Percentiles rank a stretch among this genome's conserved stretches.
These are phyloP conservation scores for Paecilomyces dactylethromorphus DNA, from an alignment of 2,329 filamentous ascomycete species.

Conservation along the genomic window DNA sequence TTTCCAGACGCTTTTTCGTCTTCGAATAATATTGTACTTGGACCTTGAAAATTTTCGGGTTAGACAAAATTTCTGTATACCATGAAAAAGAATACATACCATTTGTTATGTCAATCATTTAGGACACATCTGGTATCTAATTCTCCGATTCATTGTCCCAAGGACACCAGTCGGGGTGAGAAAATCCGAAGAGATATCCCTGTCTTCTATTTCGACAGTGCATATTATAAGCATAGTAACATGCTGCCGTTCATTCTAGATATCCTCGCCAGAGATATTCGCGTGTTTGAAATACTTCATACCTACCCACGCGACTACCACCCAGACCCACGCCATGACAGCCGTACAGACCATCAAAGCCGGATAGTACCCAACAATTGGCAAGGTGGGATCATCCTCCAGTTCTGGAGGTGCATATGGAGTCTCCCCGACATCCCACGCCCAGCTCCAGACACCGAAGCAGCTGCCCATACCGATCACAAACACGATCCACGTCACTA, in stretches of 20 bases:
- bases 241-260: constrained; percentile 6
- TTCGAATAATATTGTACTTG: neutral
- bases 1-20: constrained; percentile 1
- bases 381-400: constrained; percentile 88
- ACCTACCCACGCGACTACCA: constrained; percentile 91
- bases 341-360: constrained; percentile 86
- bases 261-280: constrained; percentile 67
- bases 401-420: constrained; percentile 92
- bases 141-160: neutral
- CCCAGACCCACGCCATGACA: constrained; percentile 99
- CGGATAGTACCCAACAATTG: constrained; percentile 95
- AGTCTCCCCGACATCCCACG: constrained; percentile 95
- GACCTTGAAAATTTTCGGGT: neutral
- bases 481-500: constrained; percentile 91
- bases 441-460: constrained; percentile 94
- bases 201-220: neutral
- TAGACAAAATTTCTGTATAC: neutral
- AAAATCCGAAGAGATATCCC: neutral
- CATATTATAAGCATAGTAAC: neutral
- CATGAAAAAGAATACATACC: neutral
- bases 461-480: constrained; percentile 95
- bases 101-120: neutral
- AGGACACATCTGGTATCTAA: neutral
- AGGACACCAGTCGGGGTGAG: neutral
- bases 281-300: constrained; percentile 99